Evolutionary conservation across 768 basidiomycete genomes (phyloP), one percentile per base, ranked within the genome.

Genomic region (Sporobolomyces roseus): DNA sequence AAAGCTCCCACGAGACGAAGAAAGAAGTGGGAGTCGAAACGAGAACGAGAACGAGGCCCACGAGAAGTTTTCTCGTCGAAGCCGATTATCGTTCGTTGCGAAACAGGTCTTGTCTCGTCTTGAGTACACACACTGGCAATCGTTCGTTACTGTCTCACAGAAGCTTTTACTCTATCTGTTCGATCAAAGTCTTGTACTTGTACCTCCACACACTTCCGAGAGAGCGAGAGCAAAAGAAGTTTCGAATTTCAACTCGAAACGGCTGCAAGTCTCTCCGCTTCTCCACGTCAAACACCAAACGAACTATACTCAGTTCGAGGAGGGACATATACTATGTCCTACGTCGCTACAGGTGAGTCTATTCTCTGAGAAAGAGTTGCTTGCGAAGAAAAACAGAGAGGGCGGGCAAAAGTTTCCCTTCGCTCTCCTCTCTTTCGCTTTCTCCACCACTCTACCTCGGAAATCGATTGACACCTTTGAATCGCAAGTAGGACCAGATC

Each of bases 271-370:
- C 17, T 27, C 27, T 25, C 7, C 49, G 5, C 49, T 50, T n/a
- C n/a, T n/a, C n/a, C n/a, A n/a, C n/a, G n/a, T n/a, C n/a, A n/a
- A n/a, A n/a, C n/a, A n/a, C n/a, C n/a, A n/a, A n/a, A n/a, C n/a
- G n/a, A n/a, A n/a, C n/a, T n/a, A n/a, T n/a, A n/a, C n/a, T n/a
- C n/a, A n/a, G n/a, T n/a, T n/a, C n/a, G n/a, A n/a, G n/a, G n/a
- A n/a, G n/a, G n/a, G n/a, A n/a, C n/a, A n/a, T n/a, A n/a, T n/a
- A 29, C 38, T 23, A 58, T 58, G 56, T 58, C 56, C 27, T 58
- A 29, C 56, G 41, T 58, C 38, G 13, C 56, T 3, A 43, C 27
- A 45, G 56, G 56, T 58, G 56, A 58, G 56, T 32, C 49, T 21
- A 10, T 13, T 4, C 30, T 9, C 14, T 13, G 7, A 21, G 45